These are phyloP conservation scores for Penicillium diatomitis DNA, from an alignment of 495 filamentous ascomycete species.

Conservation along the genomic window DNA sequence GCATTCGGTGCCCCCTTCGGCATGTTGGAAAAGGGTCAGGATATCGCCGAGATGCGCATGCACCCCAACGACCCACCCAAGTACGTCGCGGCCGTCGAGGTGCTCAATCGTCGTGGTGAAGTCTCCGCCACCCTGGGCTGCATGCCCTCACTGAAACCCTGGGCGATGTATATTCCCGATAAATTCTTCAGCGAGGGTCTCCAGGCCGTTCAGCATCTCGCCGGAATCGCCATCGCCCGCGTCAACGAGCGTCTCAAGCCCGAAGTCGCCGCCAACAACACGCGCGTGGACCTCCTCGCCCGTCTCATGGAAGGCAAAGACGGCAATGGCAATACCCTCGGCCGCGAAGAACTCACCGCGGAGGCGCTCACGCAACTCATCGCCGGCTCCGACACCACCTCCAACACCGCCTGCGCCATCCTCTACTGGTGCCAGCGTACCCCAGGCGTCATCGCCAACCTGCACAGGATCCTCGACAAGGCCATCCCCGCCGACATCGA, in stretches of 20 bases:
- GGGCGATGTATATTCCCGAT: constrained; percentile 44
- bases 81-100: constrained; percentile 44
- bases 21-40: constrained; percentile 44
- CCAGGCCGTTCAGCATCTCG: constrained; percentile 40
- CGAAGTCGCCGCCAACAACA: constrained; percentile 43
- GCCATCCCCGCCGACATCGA: constrained; percentile 50
- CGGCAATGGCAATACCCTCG: constrained; percentile 61
- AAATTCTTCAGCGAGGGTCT: constrained; percentile 43
- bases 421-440: constrained; percentile 67
- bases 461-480: constrained; percentile 65
- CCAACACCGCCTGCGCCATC: constrained; percentile 80
- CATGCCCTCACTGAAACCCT: constrained; percentile 38
- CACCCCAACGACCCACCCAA: constrained; percentile 31
- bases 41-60: constrained; percentile 53
- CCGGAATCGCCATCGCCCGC: constrained; percentile 65
- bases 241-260: constrained; percentile 66
- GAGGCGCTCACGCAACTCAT: constrained; percentile 88
- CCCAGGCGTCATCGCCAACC: constrained; percentile 58
- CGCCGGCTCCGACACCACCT: constrained; percentile 83
- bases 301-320: constrained; percentile 83
- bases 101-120: constrained; percentile 47
- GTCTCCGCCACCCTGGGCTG: constrained; percentile 43
- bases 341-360: constrained; percentile 72
- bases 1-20: constrained; percentile 48
- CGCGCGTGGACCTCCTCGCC: constrained; percentile 70